Conservation (phyloP, 208 protist species). For the Trypanosomatidae sp. region DNA sequence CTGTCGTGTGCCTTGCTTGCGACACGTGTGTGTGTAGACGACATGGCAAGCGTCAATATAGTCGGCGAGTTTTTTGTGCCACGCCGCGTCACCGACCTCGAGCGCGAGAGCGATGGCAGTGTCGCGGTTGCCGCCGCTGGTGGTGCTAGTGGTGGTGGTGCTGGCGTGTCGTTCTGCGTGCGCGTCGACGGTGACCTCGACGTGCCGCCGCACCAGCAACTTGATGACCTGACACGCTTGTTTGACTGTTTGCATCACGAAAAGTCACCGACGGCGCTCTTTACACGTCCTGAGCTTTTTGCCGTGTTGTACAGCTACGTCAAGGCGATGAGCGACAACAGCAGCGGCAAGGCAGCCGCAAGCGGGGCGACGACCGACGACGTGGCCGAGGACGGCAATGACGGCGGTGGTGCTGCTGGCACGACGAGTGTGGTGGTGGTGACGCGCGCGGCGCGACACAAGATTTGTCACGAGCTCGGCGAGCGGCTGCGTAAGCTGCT, state of each 20-base stretch:
- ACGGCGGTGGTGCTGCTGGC: neutral
- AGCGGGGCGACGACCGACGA: too few relatives aligned
- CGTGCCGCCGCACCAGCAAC: constrained; percentile 44
- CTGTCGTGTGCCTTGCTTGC: too few relatives aligned
- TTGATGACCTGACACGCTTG: constrained; percentile 66
- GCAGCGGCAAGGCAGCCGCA: too few relatives aligned
- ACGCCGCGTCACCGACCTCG: constrained; percentile 33
- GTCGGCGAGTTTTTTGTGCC: constrained; percentile 69
- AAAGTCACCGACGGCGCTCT: constrained; percentile 73
- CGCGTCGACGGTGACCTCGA: constrained; percentile 65
- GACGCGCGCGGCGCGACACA: constrained; percentile 49
- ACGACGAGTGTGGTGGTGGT: constrained; percentile 8
- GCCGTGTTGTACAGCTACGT: constrained; percentile 52
- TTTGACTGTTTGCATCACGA: constrained; percentile 69
- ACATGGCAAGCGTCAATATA: too few relatives aligned
- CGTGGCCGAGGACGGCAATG: too few relatives aligned
- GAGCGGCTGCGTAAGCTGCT: constrained; percentile 79
- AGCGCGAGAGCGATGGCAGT: too few relatives aligned
- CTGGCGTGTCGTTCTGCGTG: too few relatives aligned
- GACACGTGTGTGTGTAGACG: too few relatives aligned
- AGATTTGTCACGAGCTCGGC: constrained; percentile 80
- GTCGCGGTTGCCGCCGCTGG: too few relatives aligned
- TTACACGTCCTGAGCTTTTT: constrained; percentile 59
- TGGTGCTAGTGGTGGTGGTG: too few relatives aligned
- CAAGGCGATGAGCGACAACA: constrained; percentile 45